These are phyloP conservation scores for Metarhizium humberi DNA, from an alignment of 2,329 filamentous ascomycete species.

Conservation along the genomic window DNA sequence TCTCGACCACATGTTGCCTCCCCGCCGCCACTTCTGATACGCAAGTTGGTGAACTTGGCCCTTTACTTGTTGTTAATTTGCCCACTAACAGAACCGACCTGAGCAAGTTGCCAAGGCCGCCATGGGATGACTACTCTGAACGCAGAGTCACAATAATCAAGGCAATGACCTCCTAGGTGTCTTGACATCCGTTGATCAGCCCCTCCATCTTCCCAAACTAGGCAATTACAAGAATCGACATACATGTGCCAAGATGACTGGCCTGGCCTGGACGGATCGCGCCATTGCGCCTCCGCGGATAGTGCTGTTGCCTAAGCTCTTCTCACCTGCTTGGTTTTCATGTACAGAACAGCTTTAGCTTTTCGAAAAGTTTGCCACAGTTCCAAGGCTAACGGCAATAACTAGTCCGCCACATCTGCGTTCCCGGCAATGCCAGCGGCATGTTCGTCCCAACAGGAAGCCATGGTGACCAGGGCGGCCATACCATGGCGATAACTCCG, in stretches of 20 bases:
- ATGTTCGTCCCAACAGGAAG: too few relatives aligned
- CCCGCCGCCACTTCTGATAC: too few relatives aligned
- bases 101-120: too few relatives aligned
- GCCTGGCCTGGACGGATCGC: background rate
- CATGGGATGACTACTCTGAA: background rate
- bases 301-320: background rate
- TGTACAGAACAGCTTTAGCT: too few relatives aligned
- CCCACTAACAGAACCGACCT: too few relatives aligned
- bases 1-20: too few relatives aligned
- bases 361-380: background rate
- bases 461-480: too few relatives aligned
- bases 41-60: too few relatives aligned
- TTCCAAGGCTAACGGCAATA: background rate
- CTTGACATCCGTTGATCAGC: background rate
- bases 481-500: too few relatives aligned
- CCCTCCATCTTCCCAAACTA: background rate
- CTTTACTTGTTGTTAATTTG: too few relatives aligned
- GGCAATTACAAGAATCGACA: background rate
- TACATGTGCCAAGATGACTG: background rate
- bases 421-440: too few relatives aligned
- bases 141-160: background rate
- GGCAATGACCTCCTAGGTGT: background rate
- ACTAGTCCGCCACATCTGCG: background rate
- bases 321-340: background rate
- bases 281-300: background rate